These are phyloP conservation scores for Cordyceps fumosorosea DNA, from an alignment of 2,329 filamentous ascomycete species.

Conservation along the genomic window DNA sequence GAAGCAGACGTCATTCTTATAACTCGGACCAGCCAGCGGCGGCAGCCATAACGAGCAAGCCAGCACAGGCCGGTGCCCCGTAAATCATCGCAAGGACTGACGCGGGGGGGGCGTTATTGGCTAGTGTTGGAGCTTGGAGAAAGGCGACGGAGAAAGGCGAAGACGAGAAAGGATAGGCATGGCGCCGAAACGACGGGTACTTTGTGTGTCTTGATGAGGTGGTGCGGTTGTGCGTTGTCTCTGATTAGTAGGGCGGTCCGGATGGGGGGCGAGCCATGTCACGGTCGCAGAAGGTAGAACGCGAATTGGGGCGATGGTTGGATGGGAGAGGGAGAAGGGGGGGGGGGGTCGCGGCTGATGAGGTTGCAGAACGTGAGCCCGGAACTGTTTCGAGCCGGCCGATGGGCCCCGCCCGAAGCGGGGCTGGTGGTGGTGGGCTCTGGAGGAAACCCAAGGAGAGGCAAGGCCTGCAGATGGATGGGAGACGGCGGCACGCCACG, in stretches of 20 bases:
- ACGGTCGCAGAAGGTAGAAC: background rate
- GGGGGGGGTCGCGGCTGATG: background rate
- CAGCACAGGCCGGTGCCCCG: background rate
- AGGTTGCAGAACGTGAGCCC: background rate
- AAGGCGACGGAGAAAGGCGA: background rate
- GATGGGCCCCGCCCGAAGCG: background rate
- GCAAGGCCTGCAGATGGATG: too few species aligned
- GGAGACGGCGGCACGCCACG: background rate
- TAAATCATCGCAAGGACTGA: background rate
- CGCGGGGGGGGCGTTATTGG: background rate
- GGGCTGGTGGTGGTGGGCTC: background rate
- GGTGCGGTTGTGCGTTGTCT: background rate
- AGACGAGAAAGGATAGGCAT: background rate
- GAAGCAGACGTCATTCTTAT: background rate
- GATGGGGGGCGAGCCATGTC: background rate
- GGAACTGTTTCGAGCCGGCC: slow-evolving; percentile 7
- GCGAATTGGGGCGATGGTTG: background rate
- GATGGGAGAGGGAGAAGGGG: background rate
- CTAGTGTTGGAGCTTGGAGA: background rate
- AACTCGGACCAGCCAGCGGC: background rate
- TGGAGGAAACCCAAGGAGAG: too few species aligned
- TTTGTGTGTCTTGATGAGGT: background rate
- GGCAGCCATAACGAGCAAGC: background rate
- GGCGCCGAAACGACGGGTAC: too few species aligned
- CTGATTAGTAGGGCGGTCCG: background rate